These are phyloP conservation scores for Aspergillus persii DNA, from an alignment of 2,329 filamentous ascomycete species.

Conservation along the genomic window DNA sequence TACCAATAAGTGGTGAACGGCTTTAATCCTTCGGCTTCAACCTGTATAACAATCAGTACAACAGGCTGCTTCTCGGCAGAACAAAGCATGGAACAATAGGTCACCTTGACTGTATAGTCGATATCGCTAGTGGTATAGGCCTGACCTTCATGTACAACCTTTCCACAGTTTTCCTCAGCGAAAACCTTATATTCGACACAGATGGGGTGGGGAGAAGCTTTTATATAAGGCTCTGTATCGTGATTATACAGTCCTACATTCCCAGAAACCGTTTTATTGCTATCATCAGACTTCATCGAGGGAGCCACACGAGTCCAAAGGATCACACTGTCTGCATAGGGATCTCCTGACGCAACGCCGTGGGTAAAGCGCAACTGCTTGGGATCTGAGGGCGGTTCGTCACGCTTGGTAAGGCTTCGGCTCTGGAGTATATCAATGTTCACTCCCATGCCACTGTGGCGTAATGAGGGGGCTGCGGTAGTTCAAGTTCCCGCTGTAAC, in stretches of 20 bases:
- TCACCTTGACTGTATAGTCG: constrained; percentile 71
- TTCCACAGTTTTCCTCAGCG: constrained; percentile 38
- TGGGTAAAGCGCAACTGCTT: constrained; percentile 62
- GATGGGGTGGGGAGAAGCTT: constrained; percentile 51
- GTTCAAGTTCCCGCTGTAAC: constrained; percentile 57
- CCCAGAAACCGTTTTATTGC: constrained; percentile 58
- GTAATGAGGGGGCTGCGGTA: constrained; percentile 66
- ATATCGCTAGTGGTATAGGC: constrained; percentile 71
- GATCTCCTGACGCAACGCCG: constrained; percentile 54
- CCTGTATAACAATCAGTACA: constrained; percentile 3
- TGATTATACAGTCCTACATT: constrained; percentile 53
- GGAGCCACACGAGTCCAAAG: constrained; percentile 45
- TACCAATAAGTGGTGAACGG: constrained; percentile 65
- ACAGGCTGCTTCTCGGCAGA: not conserved
- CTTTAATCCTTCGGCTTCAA: constrained; percentile 61
- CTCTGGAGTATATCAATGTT: constrained; percentile 51
- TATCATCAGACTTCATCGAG: constrained; percentile 45
- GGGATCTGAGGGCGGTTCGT: constrained; percentile 45
- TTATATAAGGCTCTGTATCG: constrained; percentile 53
- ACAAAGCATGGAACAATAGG: no score
- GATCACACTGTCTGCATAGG: constrained; percentile 44
- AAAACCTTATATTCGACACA: constrained; percentile 61
- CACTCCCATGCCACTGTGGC: constrained; percentile 59
- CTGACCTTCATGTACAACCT: constrained; percentile 55
- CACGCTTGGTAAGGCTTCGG: constrained; percentile 58